Conservation (phyloP, 345 rosid genomes). For the Rhodamnia rubescens region DNA sequence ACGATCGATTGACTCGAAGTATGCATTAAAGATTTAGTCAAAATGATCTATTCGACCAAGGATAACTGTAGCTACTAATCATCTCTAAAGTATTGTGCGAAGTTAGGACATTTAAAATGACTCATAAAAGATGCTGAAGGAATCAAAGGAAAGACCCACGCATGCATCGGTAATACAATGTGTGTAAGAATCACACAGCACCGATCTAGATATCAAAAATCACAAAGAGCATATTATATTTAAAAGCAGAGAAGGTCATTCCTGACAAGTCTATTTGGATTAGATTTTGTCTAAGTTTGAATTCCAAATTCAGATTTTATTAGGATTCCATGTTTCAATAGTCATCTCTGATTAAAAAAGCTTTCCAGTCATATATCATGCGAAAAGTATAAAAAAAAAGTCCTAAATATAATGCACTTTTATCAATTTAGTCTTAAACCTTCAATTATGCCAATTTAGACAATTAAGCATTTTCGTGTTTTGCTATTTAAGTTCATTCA, state of each 20-base stretch:
- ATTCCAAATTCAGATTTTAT: neutral
- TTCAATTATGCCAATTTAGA: too few species aligned
- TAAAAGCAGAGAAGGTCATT: neutral
- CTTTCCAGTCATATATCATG: neutral
- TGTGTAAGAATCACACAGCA: neutral
- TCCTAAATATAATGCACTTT: too few species aligned
- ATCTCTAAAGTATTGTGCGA: neutral
- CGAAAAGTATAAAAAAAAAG: too few species aligned
- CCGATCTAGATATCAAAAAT: neutral
- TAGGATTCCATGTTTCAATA: neutral
- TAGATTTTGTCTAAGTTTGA: neutral
- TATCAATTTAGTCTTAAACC: too few species aligned
- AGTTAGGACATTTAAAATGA: neutral
- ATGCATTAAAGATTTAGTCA: neutral
- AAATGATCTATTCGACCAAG: neutral
- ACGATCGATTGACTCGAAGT: neutral
- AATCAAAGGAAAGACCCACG: neutral
- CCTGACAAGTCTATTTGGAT: neutral
- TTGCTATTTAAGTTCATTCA: too few species aligned
- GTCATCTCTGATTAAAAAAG: neutral
- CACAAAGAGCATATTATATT: neutral
- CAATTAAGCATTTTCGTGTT: too few species aligned
- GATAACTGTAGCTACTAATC: neutral
- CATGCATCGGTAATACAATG: neutral
- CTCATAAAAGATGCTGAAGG: neutral